Percentiles rank a stretch among this genome's conserved stretches.
These are phyloP conservation scores for Globisporangium nodosum DNA, from an alignment of 352 stramenopile species.

Conservation along the genomic window DNA sequence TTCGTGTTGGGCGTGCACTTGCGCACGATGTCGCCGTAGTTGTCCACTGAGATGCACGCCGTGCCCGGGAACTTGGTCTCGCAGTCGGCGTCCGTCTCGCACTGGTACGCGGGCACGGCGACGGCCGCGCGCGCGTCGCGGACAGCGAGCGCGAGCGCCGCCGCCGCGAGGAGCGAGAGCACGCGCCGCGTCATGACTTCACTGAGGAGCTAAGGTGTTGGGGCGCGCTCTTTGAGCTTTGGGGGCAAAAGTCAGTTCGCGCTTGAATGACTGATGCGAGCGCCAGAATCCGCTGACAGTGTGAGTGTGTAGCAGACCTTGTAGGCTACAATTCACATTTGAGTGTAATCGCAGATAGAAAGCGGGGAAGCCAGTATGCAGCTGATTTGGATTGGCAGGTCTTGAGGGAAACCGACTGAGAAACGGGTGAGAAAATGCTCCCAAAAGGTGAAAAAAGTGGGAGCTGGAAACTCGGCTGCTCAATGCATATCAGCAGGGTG, in stretches of 20 bases:
- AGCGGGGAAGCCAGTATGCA: too few species aligned
- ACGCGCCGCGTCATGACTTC: neutral
- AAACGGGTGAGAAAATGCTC: too few species aligned
- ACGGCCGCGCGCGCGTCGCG: slow-evolving; percentile 8
- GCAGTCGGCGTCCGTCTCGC: slow-evolving; percentile 68
- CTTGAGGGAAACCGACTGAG: too few species aligned
- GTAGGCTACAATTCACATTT: too few species aligned
- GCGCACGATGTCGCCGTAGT: slow-evolving; percentile 57
- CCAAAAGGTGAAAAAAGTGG: too few species aligned
- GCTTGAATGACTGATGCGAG: neutral
- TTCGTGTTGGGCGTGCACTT: slow-evolving; percentile 85
- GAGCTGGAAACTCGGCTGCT: too few species aligned
- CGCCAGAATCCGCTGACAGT: neutral
- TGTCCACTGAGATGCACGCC: slow-evolving; percentile 74
- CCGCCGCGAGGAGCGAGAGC: slow-evolving; percentile 7
- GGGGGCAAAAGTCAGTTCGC: neutral
- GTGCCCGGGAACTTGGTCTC: slow-evolving; percentile 56
- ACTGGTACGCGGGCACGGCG: slow-evolving; percentile 31
- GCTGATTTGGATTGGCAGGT: too few species aligned
- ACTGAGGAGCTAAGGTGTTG: neutral
- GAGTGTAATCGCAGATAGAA: too few species aligned
- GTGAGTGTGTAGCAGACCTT: neutral
- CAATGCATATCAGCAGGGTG: too few species aligned
- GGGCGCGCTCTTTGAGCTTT: neutral
- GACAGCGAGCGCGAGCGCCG: neutral